Evolutionary conservation across 306 rosid species (phyloP), one percentile per base, ranked within the genome.

Genomic region (Ziziphus jujuba): DNA sequence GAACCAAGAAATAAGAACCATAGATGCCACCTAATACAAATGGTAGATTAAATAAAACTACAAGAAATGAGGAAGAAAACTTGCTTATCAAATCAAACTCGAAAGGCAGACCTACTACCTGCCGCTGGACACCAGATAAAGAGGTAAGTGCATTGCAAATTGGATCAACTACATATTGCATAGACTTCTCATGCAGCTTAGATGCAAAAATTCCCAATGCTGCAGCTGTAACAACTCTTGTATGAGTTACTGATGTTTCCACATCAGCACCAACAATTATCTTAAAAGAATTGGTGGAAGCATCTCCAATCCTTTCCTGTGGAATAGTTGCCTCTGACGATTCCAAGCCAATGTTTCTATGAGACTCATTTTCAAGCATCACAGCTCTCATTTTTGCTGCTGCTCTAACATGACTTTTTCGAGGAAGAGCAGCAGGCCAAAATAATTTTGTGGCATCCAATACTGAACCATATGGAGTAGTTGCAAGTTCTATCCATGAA

Each of bases 341-440:
- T 72, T 80, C 96, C 76, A 85, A 65, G 59, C 84, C 83, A 58
- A 82, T 24, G 69, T 78, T 84, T 60, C 85, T 74, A 55, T 70
- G 80, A 55, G 65, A 77, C 67, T 93, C 98, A 73, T 82, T 83
- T 86, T 88, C 98, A 48, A 75, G 81, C 71, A 79, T 90, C 62
- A 66, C 96, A 61, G 97, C 96, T 83, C 97, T 93, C 95, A 90
- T 90, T 86, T 93, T 93, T 69, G 98, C 98, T 43, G 98, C 98
- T 15, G 98, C 98, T 85, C 87, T 93, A 72, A 80, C 73, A 77
- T 90, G 98, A 79, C 97, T 90, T 83, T 77, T 93, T 59, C 93
- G 84, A n/a, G 98, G 97, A 64, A 93, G 80, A 22, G 98, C 85
- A 77, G 80, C 90, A 45, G 98, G 97, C 97, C 95, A 93, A 77